phyloP scores from a whole-genome alignment of 2,329 filamentous ascomycete genomes.

The Sclerotinia borealis region DNA sequence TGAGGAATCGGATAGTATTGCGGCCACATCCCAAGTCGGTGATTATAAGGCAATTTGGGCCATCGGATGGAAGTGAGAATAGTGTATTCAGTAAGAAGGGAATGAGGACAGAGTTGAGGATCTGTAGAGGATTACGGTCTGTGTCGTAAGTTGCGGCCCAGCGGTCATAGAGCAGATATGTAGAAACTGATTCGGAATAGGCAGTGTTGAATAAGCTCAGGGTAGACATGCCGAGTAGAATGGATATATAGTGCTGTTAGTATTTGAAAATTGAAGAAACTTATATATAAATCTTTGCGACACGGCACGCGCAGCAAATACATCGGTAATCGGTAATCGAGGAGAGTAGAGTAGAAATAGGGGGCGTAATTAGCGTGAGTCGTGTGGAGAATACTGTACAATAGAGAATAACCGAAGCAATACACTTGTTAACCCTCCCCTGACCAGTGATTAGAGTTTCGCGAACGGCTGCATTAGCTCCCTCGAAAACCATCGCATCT shows the following conservation, averaged over 20 bases:
- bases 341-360: background rate
- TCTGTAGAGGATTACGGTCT: conserved; percentile 61
- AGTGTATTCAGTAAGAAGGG: conserved; percentile 44
- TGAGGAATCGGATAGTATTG: conserved; percentile 49
- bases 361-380: background rate
- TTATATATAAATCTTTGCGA: background rate
- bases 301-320: too few relatives aligned
- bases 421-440: background rate
- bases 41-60: conserved; percentile 35
- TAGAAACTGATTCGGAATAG: conserved; percentile 33
- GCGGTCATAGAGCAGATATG: conserved; percentile 41
- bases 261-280: background rate
- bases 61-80: conserved; percentile 30
- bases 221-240: background rate
- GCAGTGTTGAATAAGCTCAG: conserved; percentile 16
- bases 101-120: conserved; percentile 54
- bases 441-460: background rate
- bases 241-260: too few relatives aligned
- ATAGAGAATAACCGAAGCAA: background rate
- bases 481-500: background rate
- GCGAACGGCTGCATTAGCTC: background rate
- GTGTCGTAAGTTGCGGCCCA: conserved; percentile 54
- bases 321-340: background rate
- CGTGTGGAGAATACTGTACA: background rate
- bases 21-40: conserved; percentile 58